These are phyloP conservation scores for Globisporangium cederbergense DNA, from an alignment of 352 stramenopile species.

Conservation along the genomic window DNA sequence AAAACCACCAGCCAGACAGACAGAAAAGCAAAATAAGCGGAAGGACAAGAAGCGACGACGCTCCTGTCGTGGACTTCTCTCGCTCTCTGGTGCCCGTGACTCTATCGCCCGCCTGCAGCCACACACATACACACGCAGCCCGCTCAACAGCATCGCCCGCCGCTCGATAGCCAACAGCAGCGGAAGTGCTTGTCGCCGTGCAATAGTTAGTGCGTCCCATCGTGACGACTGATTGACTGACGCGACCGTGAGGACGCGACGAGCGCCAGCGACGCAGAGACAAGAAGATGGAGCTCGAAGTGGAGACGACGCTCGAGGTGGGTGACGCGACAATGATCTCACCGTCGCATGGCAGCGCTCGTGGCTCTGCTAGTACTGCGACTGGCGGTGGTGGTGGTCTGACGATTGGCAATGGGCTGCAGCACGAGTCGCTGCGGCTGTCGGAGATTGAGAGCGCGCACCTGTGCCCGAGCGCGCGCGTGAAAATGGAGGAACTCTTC, in stretches of 20 bases:
- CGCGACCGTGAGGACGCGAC: not conserved
- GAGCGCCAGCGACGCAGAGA: not conserved
- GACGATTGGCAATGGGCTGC: conserved; percentile 19
- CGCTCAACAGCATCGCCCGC: not conserved
- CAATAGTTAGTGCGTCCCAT: not conserved
- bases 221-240: not conserved
- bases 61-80: not conserved
- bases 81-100: not conserved
- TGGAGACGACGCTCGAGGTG: conserved; percentile 15
- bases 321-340: conserved; percentile 60
- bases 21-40: conserved; percentile 3
- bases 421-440: conserved; percentile 53
- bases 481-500: conserved; percentile 89
- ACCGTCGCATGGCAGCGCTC: conserved; percentile 30
- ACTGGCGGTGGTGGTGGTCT: not conserved
- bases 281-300: conserved; percentile 17
- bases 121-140: not conserved
- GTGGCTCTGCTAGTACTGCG: not conserved
- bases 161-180: not conserved
- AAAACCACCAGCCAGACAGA: conserved; percentile 5
- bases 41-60: conserved; percentile 2
- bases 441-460: conserved; percentile 83
- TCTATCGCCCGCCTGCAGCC: not conserved
- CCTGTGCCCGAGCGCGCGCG: conserved; percentile 66
- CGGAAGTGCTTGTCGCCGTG: not conserved